These are phyloP conservation scores for Kwoniella dejecticola DNA, from an alignment of 768 basidiomycete genomes.

Conservation along the genomic window DNA sequence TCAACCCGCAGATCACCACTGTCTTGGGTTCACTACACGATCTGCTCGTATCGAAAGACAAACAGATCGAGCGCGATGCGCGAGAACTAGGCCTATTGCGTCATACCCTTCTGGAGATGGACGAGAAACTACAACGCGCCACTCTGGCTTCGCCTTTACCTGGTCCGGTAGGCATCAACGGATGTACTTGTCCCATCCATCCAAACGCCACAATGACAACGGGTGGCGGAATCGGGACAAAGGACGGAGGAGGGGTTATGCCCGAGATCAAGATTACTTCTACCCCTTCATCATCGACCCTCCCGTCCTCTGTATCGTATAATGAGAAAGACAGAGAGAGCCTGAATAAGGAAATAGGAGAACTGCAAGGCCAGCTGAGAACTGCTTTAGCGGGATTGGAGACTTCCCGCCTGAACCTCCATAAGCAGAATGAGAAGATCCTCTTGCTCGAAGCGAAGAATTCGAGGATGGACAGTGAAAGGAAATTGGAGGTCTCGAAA, in stretches of 20 bases:
- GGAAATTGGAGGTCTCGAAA: conserved; percentile 27
- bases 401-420: conserved; percentile 18
- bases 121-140: conserved; percentile 39
- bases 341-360: conserved; percentile 21
- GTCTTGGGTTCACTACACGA: conserved; percentile 45
- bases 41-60: conserved; percentile 43
- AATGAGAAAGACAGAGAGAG: neutral
- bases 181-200: conserved; percentile 25
- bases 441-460: conserved; percentile 31
- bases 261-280: conserved; percentile 45
- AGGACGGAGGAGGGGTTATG: too few relatives aligned
- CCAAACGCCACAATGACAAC: conserved; percentile 12
- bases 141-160: conserved; percentile 19
- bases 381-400: conserved; percentile 36
- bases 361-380: conserved; percentile 38
- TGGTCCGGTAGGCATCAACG: conserved; percentile 21
- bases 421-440: conserved; percentile 25
- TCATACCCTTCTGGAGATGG: conserved; percentile 45
- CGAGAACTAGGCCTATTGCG: conserved; percentile 44
- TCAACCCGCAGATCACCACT: conserved; percentile 39
- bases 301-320: conserved; percentile 12
- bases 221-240: too few relatives aligned
- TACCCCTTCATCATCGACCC: conserved; percentile 26
- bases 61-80: conserved; percentile 49
- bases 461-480: conserved; percentile 24